These are phyloP conservation scores for Crithidia thermophila DNA, from an alignment of 208 protist genomes.

Conservation along the genomic window DNA sequence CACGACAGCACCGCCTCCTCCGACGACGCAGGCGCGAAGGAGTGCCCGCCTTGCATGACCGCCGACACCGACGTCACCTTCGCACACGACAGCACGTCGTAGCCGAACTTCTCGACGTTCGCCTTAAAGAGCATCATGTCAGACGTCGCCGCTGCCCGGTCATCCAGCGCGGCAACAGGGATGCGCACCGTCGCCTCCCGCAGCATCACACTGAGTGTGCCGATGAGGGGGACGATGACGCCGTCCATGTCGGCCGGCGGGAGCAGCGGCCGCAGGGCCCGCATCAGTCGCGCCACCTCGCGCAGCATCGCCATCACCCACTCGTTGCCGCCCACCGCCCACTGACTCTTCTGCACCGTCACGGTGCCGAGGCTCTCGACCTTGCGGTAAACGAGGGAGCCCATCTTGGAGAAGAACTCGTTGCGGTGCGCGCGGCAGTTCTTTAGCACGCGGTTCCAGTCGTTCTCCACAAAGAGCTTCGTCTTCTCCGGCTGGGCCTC, in stretches of 20 bases:
- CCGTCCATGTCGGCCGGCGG: slow-evolving; percentile 58
- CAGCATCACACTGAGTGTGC: slow-evolving; percentile 63
- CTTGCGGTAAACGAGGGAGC: slow-evolving; percentile 66
- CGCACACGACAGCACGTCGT: slow-evolving; percentile 81
- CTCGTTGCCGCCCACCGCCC: slow-evolving; percentile 64
- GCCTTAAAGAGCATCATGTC: slow-evolving; percentile 89
- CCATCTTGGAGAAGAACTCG: slow-evolving; percentile 77
- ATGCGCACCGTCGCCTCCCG: slow-evolving; percentile 54
- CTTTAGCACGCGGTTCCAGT: slow-evolving; percentile 55
- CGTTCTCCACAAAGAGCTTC: slow-evolving; percentile 56
- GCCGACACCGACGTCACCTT: slow-evolving; percentile 35
- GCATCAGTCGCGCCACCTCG: slow-evolving; percentile 79
- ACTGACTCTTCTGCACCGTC: slow-evolving; percentile 42
- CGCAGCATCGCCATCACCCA: slow-evolving; percentile 91
- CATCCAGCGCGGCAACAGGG: slow-evolving; percentile 34
- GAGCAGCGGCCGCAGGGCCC: slow-evolving; percentile 65
- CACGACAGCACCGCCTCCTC: slow-evolving; percentile 73
- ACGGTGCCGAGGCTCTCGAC: slow-evolving; percentile 58
- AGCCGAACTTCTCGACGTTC: slow-evolving; percentile 92
- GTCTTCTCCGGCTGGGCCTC: slow-evolving; percentile 1
- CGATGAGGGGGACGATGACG: slow-evolving; percentile 78
- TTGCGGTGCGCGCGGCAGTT: slow-evolving; percentile 62
- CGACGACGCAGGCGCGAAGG: slow-evolving; percentile 42
- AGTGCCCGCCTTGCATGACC: slow-evolving; percentile 34
- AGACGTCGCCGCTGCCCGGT: slow-evolving; percentile 40